A percentile compares a stretch with the other conserved stretches of the same genome.
phyloP scores from a whole-genome alignment of 106 monocot species.

The Dioscorea zingiberensis region DNA sequence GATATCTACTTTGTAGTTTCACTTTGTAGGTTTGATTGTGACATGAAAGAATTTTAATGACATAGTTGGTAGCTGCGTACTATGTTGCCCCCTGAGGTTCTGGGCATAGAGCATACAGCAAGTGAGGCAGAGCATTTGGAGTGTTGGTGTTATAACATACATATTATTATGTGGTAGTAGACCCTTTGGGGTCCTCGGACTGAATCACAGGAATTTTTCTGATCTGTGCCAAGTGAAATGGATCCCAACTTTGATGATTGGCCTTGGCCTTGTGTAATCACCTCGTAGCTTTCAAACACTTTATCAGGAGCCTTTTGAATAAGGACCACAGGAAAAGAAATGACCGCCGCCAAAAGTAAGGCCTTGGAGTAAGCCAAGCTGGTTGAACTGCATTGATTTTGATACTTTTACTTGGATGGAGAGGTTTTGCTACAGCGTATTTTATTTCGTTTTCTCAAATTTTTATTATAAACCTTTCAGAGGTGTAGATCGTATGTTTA shows the following conservation, averaged over 20 bases:
- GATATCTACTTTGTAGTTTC: background rate
- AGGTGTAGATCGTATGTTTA: too few relatives aligned
- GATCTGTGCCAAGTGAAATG: conserved; percentile 83
- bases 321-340: conserved; percentile 96
- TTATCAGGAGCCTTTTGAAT: conserved; percentile 81
- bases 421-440: background rate
- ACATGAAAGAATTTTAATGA: conserved; percentile 94
- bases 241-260: conserved; percentile 83
- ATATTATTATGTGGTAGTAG: conserved; percentile 91
- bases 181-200: conserved; percentile 93
- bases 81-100: conserved; percentile 93
- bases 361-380: conserved; percentile 61
- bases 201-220: conserved; percentile 96
- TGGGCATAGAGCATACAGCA: conserved; percentile 86
- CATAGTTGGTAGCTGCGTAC: conserved; percentile 94
- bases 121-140: conserved; percentile 94
- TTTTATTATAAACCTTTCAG: too few relatives aligned
- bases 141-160: conserved; percentile 93
- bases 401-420: background rate
- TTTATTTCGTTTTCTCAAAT: too few relatives aligned
- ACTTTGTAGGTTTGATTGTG: conserved; percentile 7
- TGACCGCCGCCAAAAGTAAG: conserved; percentile 94
- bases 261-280: conserved; percentile 79
- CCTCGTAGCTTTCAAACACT: conserved; percentile 80
- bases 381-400: background rate